Evolutionary conservation across 202 grass and related monocot genomes (phyloP), one percentile per base, ranked within the genome.

Genomic region (Zizania palustris): DNA sequence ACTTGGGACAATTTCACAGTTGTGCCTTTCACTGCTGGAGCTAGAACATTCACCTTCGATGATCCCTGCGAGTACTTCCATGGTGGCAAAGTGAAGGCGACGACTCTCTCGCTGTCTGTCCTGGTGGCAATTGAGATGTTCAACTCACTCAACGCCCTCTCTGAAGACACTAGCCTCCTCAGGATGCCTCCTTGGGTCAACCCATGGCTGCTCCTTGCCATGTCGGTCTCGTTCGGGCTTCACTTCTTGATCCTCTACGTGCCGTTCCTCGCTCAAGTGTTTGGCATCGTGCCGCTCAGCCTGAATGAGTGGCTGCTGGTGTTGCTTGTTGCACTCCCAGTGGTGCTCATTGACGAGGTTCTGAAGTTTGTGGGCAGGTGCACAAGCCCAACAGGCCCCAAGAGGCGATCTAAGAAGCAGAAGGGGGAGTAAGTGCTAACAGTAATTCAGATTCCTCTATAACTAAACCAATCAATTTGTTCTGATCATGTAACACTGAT

Each of bases 101-200:
- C 87, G 6, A 98, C 95, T 0, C 89, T 98, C 7, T 94, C 95
- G 1, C 67, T 98, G 5, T 94, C 95, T 0, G 95, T 94, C 40
- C 77, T 98, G 18, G 95, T 94, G 79, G 95, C 95, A 1, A 98
- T 98, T 8, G 95, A 98, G 89, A 98, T 98, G 95, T 98, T 98
- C 75, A 98, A 98, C 82, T 94, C 95, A 2, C 89, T 98, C 13
- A 98, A 98, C 35, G 95, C 95, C 39, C 89, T 98, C 40, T 94
- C 91, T 4, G 95, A 97, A 82, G 91, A 98, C 71, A 87, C 79
- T 2, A 98, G 95, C 79, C 85, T 98, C 38, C 80, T 98, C 11
- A 88, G 60, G 11, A 98, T 98, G 95, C 95, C 95, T 28, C 95
- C 95, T 2, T 98, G 95, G 95, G 91, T 92, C 5, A 98, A 98